Conservation (phyloP, 2,329 filamentous ascomycete genomes). For the Trichoderma simmonsii region DNA sequence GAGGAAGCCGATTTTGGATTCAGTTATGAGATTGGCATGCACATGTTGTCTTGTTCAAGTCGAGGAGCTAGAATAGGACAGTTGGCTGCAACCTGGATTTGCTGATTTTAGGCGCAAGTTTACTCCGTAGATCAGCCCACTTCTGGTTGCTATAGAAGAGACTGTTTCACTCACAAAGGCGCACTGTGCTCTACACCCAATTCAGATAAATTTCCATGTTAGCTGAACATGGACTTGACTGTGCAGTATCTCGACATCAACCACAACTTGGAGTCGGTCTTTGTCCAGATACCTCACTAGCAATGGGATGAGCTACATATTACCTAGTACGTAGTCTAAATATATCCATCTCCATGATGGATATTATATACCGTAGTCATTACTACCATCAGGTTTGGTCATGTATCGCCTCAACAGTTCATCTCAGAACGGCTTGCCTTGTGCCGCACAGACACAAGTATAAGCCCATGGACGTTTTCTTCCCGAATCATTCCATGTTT, state of each 20-base stretch:
- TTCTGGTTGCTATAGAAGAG: not conserved
- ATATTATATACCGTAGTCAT: not conserved
- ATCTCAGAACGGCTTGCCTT: not conserved
- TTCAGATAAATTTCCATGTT: not conserved
- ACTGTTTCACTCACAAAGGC: not conserved
- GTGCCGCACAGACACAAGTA: not conserved
- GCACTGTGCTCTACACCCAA: not conserved
- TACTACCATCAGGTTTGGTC: not conserved
- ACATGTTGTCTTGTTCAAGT: not conserved
- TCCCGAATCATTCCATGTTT: not conserved
- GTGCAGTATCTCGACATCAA: not conserved
- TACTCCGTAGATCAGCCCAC: not conserved
- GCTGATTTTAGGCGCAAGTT: not conserved
- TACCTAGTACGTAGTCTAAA: no score
- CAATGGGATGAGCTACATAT: not conserved
- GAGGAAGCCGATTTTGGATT: not conserved
- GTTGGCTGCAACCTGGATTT: not conserved
- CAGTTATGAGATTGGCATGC: not conserved
- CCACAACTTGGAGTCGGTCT: not conserved
- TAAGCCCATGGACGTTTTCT: not conserved
- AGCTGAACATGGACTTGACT: not conserved
- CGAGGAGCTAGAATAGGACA: not conserved
- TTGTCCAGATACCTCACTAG: not conserved
- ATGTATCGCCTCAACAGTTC: not conserved
- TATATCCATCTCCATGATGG: not conserved